phyloP scores from a whole-genome alignment of 2,329 filamentous ascomycete genomes.

The Ploettnerulaceae sp. region DNA sequence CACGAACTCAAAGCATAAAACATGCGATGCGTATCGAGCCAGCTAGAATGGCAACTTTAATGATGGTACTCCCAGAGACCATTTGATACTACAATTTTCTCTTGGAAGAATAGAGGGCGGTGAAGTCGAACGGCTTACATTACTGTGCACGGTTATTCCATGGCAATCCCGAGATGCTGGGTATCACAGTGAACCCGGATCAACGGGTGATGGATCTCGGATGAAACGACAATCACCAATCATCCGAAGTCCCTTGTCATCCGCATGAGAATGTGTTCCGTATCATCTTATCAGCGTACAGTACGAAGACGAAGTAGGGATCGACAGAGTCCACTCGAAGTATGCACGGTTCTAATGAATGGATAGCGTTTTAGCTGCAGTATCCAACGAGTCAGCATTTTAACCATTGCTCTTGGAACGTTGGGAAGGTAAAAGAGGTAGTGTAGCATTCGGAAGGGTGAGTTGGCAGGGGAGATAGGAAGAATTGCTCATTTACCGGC shows the following conservation, averaged over 20 bases:
- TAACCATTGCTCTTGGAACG: background rate
- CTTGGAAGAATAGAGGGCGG: too few species aligned
- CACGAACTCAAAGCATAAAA: too few species aligned
- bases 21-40: too few species aligned
- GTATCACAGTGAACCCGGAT: background rate
- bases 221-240: background rate
- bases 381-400: conserved; percentile 1
- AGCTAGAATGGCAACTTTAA: too few species aligned
- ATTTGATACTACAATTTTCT: too few species aligned
- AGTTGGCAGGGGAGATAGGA: background rate
- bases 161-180: conserved; percentile 4
- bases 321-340: background rate
- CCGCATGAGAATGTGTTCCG: background rate
- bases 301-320: background rate
- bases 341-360: background rate
- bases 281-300: background rate
- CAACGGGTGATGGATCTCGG: background rate
- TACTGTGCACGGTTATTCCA: too few species aligned
- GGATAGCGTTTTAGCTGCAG: background rate
- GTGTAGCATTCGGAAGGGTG: background rate
- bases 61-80: too few species aligned
- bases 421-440: background rate
- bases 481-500: background rate
- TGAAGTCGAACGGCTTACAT: too few species aligned
- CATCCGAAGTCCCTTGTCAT: background rate